phyloP scores from a whole-genome alignment of 495 filamentous ascomycete genomes.

The Aspergillus coremiiformis region DNA sequence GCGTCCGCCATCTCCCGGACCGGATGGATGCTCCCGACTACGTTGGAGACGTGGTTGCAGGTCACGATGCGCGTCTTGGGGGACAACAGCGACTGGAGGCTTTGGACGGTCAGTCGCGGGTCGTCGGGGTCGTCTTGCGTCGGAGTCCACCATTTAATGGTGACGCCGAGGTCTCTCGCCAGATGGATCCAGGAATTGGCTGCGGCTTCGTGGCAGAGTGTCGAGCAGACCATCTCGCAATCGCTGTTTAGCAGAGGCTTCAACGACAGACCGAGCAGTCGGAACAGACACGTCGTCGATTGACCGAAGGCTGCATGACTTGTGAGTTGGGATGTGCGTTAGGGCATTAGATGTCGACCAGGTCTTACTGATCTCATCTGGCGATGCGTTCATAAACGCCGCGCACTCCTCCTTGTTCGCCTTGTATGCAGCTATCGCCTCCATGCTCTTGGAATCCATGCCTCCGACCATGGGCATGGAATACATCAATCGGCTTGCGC shows the following conservation, averaged over 20 bases:
- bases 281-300: neutral
- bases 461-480: no score
- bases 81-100: constrained; percentile 44
- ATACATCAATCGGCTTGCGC: no score
- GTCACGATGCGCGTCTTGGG: constrained; percentile 48
- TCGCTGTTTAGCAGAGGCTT: constrained; percentile 31
- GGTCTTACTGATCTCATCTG: neutral
- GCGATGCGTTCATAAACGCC: neutral
- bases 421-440: no score
- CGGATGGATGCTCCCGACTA: constrained; percentile 56
- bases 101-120: constrained; percentile 34
- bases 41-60: constrained; percentile 42
- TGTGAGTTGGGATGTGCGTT: no score
- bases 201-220: constrained; percentile 59
- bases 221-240: constrained; percentile 52
- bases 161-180: constrained; percentile 42
- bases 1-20: constrained; percentile 42
- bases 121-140: constrained; percentile 16
- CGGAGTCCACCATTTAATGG: constrained; percentile 52
- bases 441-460: no score
- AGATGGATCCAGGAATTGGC: constrained; percentile 54
- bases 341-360: neutral
- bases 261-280: neutral
- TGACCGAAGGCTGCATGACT: neutral
- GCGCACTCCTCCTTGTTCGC: neutral